Conservation (phyloP, 495 filamentous ascomycete species). For the Penicillium goetzii region DNA sequence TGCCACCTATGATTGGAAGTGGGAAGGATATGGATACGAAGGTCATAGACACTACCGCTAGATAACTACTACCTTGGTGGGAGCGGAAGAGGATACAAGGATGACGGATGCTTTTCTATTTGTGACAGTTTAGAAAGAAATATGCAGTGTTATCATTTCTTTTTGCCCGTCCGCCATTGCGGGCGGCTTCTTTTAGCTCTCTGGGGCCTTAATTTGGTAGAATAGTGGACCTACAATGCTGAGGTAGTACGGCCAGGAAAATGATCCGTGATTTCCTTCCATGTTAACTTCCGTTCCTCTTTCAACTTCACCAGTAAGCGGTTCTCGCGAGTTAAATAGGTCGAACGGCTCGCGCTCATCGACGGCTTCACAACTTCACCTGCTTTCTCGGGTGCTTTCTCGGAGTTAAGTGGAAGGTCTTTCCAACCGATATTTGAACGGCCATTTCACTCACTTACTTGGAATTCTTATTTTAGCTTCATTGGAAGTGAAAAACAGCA, state of each 20-base stretch:
- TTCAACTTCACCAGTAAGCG: not conserved
- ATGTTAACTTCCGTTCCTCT: not conserved
- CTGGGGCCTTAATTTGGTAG: not conserved
- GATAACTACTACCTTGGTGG: not conserved
- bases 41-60: not conserved
- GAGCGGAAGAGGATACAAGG: not conserved
- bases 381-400: too few species aligned
- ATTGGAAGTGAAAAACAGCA: too few species aligned
- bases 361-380: not conserved
- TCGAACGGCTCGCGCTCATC: not conserved
- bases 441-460: not conserved
- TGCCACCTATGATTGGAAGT: too few species aligned
- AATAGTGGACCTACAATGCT: not conserved
- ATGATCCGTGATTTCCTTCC: slow-evolving; percentile 4
- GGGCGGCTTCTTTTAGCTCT: slow-evolving; percentile 2
- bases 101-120: slow-evolving; percentile 1
- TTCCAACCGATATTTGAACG: not conserved
- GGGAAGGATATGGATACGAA: too few species aligned
- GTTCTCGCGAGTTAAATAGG: not conserved
- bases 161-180: not conserved
- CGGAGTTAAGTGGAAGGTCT: too few species aligned
- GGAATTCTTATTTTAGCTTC: too few species aligned
- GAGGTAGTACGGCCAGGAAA: not conserved
- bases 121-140: not conserved
- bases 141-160: not conserved